Conservation (phyloP, 116 monocot genomes). For the Iris pallida region DNA sequence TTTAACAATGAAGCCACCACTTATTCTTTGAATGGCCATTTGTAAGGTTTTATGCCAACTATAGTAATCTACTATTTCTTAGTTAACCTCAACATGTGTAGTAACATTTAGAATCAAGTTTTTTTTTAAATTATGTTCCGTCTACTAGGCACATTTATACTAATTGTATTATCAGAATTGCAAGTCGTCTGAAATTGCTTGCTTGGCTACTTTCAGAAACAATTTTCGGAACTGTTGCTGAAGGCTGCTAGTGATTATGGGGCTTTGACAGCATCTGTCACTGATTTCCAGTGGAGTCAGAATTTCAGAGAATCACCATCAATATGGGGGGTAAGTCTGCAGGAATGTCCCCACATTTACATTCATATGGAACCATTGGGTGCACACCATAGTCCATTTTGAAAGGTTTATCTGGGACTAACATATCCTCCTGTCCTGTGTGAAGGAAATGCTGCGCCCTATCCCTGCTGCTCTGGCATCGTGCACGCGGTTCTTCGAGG, state of each 20-base stretch:
- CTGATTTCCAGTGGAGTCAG: constrained; percentile 98
- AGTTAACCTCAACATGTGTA: too few relatives aligned
- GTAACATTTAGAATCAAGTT: too few relatives aligned
- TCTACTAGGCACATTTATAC: too few relatives aligned
- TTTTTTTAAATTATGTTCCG: too few relatives aligned
- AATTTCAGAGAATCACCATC: constrained; percentile 95
- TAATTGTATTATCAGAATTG: not conserved
- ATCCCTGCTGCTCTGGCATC: constrained; percentile 93
- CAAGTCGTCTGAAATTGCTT: constrained; percentile 8
- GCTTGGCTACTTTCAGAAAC: constrained; percentile 55
- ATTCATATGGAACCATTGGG: too few relatives aligned
- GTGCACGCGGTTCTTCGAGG: constrained; percentile 93
- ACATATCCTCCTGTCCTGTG: not conserved
- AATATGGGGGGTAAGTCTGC: constrained; percentile 82
- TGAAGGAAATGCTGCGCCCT: constrained; percentile 93
- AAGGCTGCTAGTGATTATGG: constrained; percentile 97
- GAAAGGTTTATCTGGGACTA: not conserved
- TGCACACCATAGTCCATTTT: too few relatives aligned
- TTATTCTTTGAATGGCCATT: too few relatives aligned
- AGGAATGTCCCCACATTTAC: not conserved
- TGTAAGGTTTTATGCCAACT: too few relatives aligned
- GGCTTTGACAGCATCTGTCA: constrained; percentile 81
- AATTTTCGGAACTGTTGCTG: constrained; percentile 95
- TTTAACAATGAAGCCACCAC: too few relatives aligned
- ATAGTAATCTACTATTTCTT: too few relatives aligned